Evolutionary conservation across 208 protist genomes (phyloP).

Genomic region (Acanthamoeba sp.): DNA sequence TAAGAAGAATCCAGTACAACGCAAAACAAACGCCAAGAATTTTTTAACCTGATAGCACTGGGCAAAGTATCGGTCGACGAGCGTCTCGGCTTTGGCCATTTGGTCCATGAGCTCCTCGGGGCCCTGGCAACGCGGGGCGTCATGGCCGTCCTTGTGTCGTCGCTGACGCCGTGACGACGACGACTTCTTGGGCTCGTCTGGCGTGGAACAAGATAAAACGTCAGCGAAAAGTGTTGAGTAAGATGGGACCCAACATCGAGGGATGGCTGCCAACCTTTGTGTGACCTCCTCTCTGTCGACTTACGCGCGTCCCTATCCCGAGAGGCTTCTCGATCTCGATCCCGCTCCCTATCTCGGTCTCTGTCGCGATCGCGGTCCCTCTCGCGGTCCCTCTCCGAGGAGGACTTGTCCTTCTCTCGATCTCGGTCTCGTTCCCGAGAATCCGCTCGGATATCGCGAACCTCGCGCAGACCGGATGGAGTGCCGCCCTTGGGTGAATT

Average conservation of each 20-base stretch:
- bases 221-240: too few relatives aligned
- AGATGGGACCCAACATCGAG: too few relatives aligned
- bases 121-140: background rate
- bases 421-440: background rate
- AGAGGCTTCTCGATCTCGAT: background rate
- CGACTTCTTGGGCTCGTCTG: background rate
- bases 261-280: background rate
- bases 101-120: slow-evolving; percentile 26
- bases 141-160: slow-evolving; percentile 14
- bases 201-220: too few relatives aligned
- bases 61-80: slow-evolving; percentile 28
- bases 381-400: background rate
- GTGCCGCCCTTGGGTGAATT: background rate
- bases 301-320: too few relatives aligned
- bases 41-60: slow-evolving; percentile 21
- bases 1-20: background rate
- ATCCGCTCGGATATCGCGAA: background rate
- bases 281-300: background rate
- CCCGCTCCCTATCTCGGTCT: background rate
- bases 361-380: background rate
- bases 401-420: too few relatives aligned
- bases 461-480: background rate
- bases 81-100: background rate
- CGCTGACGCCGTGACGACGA: background rate
- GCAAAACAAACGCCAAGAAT: too few relatives aligned